phyloP scores from a whole-genome alignment of 345 rosid species.

The Populus ilicifolia region DNA sequence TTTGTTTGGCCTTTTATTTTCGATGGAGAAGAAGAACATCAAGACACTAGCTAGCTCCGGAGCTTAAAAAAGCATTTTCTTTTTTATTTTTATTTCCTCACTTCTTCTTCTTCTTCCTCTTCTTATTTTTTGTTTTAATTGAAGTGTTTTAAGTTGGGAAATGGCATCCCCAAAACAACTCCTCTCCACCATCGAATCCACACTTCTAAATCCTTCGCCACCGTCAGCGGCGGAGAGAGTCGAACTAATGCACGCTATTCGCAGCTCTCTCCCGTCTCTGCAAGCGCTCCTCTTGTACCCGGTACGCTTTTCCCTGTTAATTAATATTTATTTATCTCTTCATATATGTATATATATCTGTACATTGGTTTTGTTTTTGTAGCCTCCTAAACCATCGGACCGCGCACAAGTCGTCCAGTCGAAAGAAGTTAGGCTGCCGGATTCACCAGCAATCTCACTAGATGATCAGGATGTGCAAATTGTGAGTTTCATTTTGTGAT shows the following conservation, averaged over 20 bases:
- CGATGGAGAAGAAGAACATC: too few species aligned
- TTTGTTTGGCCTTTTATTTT: too few species aligned
- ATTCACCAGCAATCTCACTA: constrained; percentile 68
- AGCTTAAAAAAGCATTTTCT: too few species aligned
- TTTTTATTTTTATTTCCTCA: too few species aligned
- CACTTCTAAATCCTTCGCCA: constrained; percentile 60
- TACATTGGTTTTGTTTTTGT: constrained; percentile 2
- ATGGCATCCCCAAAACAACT: constrained; percentile 76
- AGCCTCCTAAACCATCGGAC: constrained; percentile 79
- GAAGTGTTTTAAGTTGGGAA: neutral
- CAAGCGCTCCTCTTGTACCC: constrained; percentile 68
- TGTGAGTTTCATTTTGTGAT: constrained; percentile 42
- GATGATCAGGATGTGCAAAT: constrained; percentile 86
- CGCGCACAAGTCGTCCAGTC: constrained; percentile 79
- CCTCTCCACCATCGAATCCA: constrained; percentile 56
- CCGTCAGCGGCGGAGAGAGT: constrained; percentile 65
- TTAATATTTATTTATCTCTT: neutral
- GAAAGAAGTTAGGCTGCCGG: constrained; percentile 79
- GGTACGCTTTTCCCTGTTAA: constrained; percentile 27
- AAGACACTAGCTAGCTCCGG: too few species aligned
- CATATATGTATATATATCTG: neutral
- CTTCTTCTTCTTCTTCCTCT: too few species aligned
- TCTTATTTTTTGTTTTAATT: too few species aligned
- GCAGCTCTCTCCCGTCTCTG: constrained; percentile 57
- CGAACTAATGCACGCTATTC: constrained; percentile 76